Base-by-base conservation (phyloP, 1,284 basidiomycete species). In the Austropuccinia psidii region DNA sequence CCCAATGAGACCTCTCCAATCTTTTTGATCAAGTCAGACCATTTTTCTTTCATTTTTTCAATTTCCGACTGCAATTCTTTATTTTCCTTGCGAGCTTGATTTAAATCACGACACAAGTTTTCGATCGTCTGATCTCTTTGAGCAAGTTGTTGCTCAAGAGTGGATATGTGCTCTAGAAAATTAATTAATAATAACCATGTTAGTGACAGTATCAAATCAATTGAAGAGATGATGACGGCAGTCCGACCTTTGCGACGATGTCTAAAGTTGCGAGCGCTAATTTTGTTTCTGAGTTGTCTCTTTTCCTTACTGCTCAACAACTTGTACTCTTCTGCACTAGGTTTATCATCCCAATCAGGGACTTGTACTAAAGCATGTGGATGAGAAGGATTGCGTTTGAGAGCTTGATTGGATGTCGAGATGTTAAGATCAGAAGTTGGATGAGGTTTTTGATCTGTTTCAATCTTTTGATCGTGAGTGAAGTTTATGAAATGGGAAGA, bases 271-370 rank as follows among this genome's bases (percentile, higher is more conserved):
- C 94, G 85, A 0, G 95, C 95, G 77, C 89, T 90, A 76, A 98
- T 94, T 87, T 98, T 98, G 84, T 98, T 98, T 74, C 95, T 83
- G 47, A 98, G 84, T 82, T 98, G 95, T 19, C 95, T 84, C 83
- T 98, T 98, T 83, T 98, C 94, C 83, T 97, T 98, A 80, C 88
- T 90, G 21, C 87, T 88, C 85, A 98, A 90, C 82, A 93, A 96
- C 82, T 91, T 89, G 84, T 97, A 97, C 78, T 95, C 93, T 78
- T 97, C 93, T 0, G 93, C 89, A 19, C 87, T 87, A 0, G 90
- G 90, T 72, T 60, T 70, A 24, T 70, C 67, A 19, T 58, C 43
- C 67, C 67, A 70, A 13, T 70, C 54, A 3, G 67, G 67, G 9
- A 60, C 67, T 7, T 58, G 47, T n/a, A 70, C 31, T 29, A 70